Conservation (phyloP, 2,329 filamentous ascomycete genomes). For the Amphichorda felina region DNA sequence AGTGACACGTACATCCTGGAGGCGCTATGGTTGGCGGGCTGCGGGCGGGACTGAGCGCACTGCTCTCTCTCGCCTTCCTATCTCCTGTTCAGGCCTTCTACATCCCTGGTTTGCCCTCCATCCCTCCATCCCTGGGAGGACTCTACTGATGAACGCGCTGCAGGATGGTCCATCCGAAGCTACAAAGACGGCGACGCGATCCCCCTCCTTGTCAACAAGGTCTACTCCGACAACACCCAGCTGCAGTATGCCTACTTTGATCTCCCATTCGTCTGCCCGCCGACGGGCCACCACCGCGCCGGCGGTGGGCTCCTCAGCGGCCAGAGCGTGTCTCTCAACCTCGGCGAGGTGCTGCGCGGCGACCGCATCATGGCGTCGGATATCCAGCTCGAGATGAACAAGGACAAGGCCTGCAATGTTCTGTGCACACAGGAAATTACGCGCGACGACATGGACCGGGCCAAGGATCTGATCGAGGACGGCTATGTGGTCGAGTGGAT, state of each 20-base stretch:
- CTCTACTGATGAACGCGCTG: conserved; percentile 4
- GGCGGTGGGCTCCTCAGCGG: conserved; percentile 62
- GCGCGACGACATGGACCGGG: conserved; percentile 51
- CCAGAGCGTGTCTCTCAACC: conserved; percentile 67
- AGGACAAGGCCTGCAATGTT: conserved; percentile 60
- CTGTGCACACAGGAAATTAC: conserved; percentile 61
- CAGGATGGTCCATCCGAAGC: conserved; percentile 71
- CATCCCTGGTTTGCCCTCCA: conserved; percentile 58
- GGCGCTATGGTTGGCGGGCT: conserved; percentile 15
- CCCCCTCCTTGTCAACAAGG: conserved; percentile 82
- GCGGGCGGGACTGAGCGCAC: conserved; percentile 23
- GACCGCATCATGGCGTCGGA: conserved; percentile 79
- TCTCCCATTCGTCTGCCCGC: conserved; percentile 76
- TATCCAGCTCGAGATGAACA: conserved; percentile 67
- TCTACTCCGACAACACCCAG: conserved; percentile 80
- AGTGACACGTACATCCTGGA: neutral
- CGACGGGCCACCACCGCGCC: conserved; percentile 53
- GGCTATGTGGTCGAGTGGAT: conserved; percentile 91
- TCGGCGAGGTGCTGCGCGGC: conserved; percentile 78
- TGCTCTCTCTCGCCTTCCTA: conserved; percentile 29
- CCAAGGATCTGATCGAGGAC: conserved; percentile 60
- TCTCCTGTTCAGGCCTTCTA: conserved; percentile 55
- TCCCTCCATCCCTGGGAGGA: too few species aligned
- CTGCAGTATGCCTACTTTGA: conserved; percentile 89
- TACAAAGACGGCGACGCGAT: conserved; percentile 68